These are phyloP conservation scores for Pittosporum tobira DNA, from an alignment of 129 eudicot species.

Conservation along the genomic window DNA sequence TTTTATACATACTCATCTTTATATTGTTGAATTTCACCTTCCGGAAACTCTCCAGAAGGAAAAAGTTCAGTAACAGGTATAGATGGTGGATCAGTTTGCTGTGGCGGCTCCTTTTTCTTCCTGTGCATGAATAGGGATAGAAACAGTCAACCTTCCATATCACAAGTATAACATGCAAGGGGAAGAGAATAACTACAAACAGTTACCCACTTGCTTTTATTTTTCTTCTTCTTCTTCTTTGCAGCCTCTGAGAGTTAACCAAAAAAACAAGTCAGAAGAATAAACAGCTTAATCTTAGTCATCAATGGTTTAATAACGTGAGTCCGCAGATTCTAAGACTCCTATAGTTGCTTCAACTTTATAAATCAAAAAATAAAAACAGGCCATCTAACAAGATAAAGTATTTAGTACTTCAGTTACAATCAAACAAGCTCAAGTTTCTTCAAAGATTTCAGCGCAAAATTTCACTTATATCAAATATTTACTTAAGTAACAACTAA, in stretches of 20 bases:
- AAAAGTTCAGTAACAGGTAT: conserved; percentile 77
- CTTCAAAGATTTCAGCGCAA: too few species aligned
- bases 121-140: conserved; percentile 32
- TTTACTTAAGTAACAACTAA: too few species aligned
- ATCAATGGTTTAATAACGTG: too few species aligned
- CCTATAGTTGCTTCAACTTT: too few species aligned
- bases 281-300: not conserved
- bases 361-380: too few species aligned
- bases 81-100: conserved; percentile 94
- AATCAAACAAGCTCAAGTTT: too few species aligned
- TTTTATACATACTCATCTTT: conserved; percentile 67
- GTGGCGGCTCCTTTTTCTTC: conserved; percentile 77
- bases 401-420: too few species aligned
- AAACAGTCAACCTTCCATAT: conserved; percentile 16
- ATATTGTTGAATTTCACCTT: conserved; percentile 97
- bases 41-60: conserved; percentile 88
- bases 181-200: not conserved
- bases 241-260: conserved; percentile 48
- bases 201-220: conserved; percentile 78
- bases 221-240: conserved; percentile 98
- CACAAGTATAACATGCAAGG: not conserved
- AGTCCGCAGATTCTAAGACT: not conserved
- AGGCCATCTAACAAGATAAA: too few species aligned
- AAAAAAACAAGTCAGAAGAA: not conserved
- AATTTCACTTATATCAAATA: too few species aligned